Conservation (phyloP, 768 basidiomycete genomes). For the Trichaptum fuscoviolaceum region DNA sequence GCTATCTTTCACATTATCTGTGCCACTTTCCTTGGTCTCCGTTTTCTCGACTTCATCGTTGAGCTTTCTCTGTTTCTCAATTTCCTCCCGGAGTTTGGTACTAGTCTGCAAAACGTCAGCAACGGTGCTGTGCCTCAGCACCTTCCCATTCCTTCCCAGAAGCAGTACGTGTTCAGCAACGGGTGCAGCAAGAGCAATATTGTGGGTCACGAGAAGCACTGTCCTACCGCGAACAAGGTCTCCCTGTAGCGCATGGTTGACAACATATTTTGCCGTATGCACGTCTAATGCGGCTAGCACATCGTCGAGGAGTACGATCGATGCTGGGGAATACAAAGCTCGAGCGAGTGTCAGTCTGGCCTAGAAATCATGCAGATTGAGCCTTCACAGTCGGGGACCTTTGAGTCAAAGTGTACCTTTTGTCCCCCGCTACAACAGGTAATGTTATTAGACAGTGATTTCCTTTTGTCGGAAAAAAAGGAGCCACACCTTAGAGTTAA, state of each 20-base stretch:
- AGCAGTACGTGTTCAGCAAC: constrained; percentile 10
- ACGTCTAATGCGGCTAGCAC: constrained; percentile 23
- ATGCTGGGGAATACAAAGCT: constrained; percentile 33
- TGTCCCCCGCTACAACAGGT: constrained; percentile 30
- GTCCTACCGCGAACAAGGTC: constrained; percentile 46
- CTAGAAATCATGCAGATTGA: constrained; percentile 5
- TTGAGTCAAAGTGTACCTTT: constrained; percentile 26
- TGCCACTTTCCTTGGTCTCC: background rate
- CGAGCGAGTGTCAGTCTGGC: constrained; percentile 37
- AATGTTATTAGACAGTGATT: background rate
- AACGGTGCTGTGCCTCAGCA: background rate
- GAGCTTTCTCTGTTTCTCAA: constrained; percentile 1
- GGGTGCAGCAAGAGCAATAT: constrained; percentile 17
- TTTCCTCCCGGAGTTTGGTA: background rate
- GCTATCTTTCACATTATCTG: background rate
- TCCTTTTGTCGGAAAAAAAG: background rate
- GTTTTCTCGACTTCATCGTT: background rate
- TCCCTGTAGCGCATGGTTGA: constrained; percentile 44
- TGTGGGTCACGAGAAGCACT: constrained; percentile 39
- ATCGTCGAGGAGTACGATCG: constrained; percentile 36
- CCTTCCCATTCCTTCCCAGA: constrained; percentile 1
- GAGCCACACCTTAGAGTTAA: constrained; percentile 12
- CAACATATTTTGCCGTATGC: constrained; percentile 47
- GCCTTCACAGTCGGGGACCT: too few relatives aligned
- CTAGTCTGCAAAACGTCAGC: background rate